Percentiles rank a stretch among this genome's conserved stretches.
These are phyloP conservation scores for Boeremia lycopersici DNA, from an alignment of 2,329 filamentous ascomycete genomes.

Conservation along the genomic window DNA sequence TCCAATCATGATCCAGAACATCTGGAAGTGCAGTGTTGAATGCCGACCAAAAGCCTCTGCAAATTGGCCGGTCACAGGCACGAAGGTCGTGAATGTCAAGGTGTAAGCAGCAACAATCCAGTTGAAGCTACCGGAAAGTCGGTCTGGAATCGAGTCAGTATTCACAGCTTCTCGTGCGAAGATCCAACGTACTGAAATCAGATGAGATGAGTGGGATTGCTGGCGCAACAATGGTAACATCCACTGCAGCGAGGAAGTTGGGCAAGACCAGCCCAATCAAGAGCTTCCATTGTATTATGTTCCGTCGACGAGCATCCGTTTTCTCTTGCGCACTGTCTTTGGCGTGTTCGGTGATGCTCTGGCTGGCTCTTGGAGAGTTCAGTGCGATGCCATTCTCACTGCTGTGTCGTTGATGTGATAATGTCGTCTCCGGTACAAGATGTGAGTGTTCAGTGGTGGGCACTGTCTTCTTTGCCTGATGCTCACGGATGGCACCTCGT, in stretches of 20 bases:
- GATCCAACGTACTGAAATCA: constrained; percentile 59
- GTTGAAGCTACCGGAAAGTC: constrained; percentile 59
- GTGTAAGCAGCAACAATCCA: constrained; percentile 75
- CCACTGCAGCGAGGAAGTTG: constrained; percentile 66
- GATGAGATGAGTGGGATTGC: constrained; percentile 67
- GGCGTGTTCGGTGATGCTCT: neutral
- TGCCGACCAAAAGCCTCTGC: constrained; percentile 70
- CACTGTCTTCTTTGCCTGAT: constrained; percentile 26
- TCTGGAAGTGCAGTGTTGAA: constrained; percentile 61
- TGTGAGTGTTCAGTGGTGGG: constrained; percentile 33
- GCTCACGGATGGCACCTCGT: constrained; percentile 29
- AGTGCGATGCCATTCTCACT: constrained; percentile 3
- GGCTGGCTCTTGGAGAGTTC: constrained; percentile 1
- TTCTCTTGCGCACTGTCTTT: constrained; percentile 20
- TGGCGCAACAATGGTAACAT: constrained; percentile 68
- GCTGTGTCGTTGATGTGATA: constrained; percentile 1
- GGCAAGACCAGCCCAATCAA: constrained; percentile 65
- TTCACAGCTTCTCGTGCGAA: neutral
- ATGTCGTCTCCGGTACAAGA: constrained; percentile 25
- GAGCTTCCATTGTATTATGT: constrained; percentile 64
- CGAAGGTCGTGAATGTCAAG: constrained; percentile 69
- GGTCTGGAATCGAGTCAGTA: constrained; percentile 43
- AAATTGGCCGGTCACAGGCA: constrained; percentile 69
- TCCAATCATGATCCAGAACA: constrained; percentile 60
- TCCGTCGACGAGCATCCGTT: constrained; percentile 18